Percentiles rank a stretch among this genome's conserved stretches.
These are phyloP conservation scores for Musa troglodytarum DNA, from an alignment of 176 grass and related monocot species.

Conservation along the genomic window DNA sequence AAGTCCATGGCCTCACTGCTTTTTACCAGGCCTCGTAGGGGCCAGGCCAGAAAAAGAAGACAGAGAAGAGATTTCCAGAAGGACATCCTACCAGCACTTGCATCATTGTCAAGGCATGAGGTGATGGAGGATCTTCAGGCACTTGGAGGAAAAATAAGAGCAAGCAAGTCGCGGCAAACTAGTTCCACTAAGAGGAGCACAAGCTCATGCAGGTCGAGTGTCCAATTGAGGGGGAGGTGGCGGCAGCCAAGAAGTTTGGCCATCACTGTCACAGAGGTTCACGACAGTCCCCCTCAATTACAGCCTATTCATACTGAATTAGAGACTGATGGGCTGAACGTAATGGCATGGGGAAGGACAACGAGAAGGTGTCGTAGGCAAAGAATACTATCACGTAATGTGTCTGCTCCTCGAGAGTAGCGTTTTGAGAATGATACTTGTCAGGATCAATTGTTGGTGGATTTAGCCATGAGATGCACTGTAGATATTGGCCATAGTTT, in stretches of 20 bases:
- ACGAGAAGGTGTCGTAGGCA: slow-evolving; percentile 19
- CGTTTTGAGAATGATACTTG: not conserved
- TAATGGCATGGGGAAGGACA: slow-evolving; percentile 22
- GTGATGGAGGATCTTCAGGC: slow-evolving; percentile 74
- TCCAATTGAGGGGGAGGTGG: slow-evolving; percentile 38
- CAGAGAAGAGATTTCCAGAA: slow-evolving; percentile 79
- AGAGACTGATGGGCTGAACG: not conserved
- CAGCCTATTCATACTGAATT: slow-evolving; percentile 4
- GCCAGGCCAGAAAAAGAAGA: slow-evolving; percentile 54
- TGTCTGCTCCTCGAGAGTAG: not conserved
- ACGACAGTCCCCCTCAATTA: not conserved
- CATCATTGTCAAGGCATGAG: slow-evolving; percentile 71
- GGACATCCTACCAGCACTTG: slow-evolving; percentile 70
- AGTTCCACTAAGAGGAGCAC: slow-evolving; percentile 30
- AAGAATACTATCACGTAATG: not conserved
- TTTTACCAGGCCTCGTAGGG: slow-evolving; percentile 47
- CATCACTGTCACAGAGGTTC: not conserved
- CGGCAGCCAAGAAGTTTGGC: slow-evolving; percentile 23
- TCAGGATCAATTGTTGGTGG: not conserved
- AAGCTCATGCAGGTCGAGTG: slow-evolving; percentile 8
- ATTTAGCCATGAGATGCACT: not conserved
- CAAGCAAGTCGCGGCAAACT: slow-evolving; percentile 39
- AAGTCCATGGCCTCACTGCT: slow-evolving; percentile 36
- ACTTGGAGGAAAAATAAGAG: slow-evolving; percentile 58
- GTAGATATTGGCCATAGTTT: not conserved